phyloP scores from a whole-genome alignment of 2,329 filamentous ascomycete species.

The Chalaropsis thielavioides region DNA sequence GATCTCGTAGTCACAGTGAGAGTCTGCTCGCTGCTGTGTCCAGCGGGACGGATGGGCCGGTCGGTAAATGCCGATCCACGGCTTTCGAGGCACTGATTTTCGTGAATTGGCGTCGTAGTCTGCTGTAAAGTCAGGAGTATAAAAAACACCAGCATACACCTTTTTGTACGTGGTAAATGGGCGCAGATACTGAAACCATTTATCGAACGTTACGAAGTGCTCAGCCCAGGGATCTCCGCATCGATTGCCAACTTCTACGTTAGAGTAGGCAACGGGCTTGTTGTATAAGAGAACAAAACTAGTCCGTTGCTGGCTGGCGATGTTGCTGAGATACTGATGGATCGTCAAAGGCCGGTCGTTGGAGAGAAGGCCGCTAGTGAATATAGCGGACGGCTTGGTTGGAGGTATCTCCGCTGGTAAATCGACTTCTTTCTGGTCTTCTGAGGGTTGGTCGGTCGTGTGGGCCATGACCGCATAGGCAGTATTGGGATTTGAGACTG shows the following conservation, averaged over 20 bases:
- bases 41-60: constrained; percentile 27
- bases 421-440: not conserved
- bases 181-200: constrained; percentile 21
- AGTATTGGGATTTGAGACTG: constrained; percentile 28
- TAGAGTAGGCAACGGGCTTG: not conserved
- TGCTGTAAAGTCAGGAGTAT: constrained; percentile 27
- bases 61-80: constrained; percentile 39
- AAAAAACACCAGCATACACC: constrained; percentile 32
- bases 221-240: constrained; percentile 20
- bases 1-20: constrained; percentile 30
- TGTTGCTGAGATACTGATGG: not conserved
- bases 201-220: constrained; percentile 23
- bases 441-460: not conserved
- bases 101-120: constrained; percentile 11
- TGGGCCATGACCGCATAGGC: constrained; percentile 9
- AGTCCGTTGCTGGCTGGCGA: not conserved
- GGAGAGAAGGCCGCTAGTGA: not conserved
- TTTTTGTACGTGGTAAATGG: constrained; percentile 4
- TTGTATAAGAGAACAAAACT: not conserved
- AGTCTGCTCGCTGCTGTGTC: not conserved
- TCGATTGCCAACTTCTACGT: not conserved
- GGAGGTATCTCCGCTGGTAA: not conserved
- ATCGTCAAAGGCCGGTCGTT: not conserved
- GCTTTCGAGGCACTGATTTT: constrained; percentile 25
- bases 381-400: not conserved